A percentile compares a stretch with the other conserved stretches of the same genome.
These are phyloP conservation scores for Rubia tinctorum DNA, from an alignment of 305 asterid genomes.

Conservation along the genomic window DNA sequence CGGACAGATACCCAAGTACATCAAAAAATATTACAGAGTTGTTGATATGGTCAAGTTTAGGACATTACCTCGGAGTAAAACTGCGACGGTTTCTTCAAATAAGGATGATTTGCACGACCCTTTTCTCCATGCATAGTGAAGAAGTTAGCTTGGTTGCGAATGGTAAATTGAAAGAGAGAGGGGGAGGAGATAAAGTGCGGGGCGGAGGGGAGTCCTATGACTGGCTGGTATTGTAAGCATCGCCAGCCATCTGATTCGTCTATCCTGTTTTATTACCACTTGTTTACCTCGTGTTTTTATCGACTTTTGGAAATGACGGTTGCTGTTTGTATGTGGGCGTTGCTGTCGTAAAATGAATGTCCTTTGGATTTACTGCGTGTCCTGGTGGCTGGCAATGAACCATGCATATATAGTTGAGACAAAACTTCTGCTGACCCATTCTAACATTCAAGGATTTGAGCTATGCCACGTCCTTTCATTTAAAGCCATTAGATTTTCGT, in stretches of 20 bases:
- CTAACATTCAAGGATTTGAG: slow-evolving; percentile 11
- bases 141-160: slow-evolving; percentile 20
- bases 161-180: not conserved
- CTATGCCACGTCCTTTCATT: slow-evolving; percentile 30
- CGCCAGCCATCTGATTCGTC: slow-evolving; percentile 45
- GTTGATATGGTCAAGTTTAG: not conserved
- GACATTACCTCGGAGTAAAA: slow-evolving; percentile 42
- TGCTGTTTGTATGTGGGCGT: not conserved
- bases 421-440: not conserved
- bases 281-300: not conserved
- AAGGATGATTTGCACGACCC: slow-evolving; percentile 32
- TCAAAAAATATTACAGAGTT: not conserved
- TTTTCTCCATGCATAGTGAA: slow-evolving; percentile 33
- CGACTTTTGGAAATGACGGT: not conserved
- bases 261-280: not conserved
- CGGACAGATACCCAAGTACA: not conserved
- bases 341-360: not conserved
- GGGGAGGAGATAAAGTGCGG: slow-evolving; percentile 5
- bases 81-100: slow-evolving; percentile 29
- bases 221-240: slow-evolving; percentile 52
- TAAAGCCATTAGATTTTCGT: slow-evolving; percentile 20
- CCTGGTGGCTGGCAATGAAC: not conserved
- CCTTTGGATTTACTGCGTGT: not conserved
- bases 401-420: not conserved
- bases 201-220: slow-evolving; percentile 38